Conservation (phyloP, 495 filamentous ascomycete species). For the Stereocaulon alpinum region DNA sequence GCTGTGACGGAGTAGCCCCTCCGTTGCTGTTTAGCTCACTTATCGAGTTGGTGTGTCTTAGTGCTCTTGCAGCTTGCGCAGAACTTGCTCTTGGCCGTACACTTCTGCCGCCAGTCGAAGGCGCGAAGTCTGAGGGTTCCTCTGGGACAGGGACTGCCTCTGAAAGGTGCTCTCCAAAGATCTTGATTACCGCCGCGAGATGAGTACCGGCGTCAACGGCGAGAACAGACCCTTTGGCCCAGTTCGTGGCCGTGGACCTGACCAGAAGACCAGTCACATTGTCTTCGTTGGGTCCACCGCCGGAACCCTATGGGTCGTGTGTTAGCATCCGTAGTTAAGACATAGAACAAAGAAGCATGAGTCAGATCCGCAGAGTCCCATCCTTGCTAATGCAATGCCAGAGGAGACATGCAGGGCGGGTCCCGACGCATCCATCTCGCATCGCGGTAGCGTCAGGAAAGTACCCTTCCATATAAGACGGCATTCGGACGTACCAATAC, state of each 20-base stretch:
- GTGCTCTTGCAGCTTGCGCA: not conserved
- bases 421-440: constrained; percentile 6
- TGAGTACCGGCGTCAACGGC: constrained; percentile 91
- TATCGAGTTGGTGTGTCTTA: constrained; percentile 5
- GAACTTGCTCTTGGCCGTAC: constrained; percentile 6
- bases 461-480: no score
- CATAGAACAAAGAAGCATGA: constrained; percentile 9
- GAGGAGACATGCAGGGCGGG: not conserved
- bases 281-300: constrained; percentile 82
- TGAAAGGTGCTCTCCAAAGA: constrained; percentile 48
- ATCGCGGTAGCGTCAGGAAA: not conserved
- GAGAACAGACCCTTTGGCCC: constrained; percentile 68
- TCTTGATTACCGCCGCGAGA: constrained; percentile 66
- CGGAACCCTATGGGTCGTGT: constrained; percentile 56
- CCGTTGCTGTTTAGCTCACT: constrained; percentile 3
- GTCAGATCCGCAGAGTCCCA: constrained; percentile 3
- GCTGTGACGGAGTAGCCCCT: constrained; percentile 21
- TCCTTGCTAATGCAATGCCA: not conserved
- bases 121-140: not conserved
- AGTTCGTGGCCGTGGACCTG: constrained; percentile 64
- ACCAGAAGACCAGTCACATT: constrained; percentile 84
- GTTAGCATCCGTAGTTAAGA: constrained; percentile 26
- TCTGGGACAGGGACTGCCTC: constrained; percentile 12
- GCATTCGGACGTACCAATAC: constrained; percentile 51
- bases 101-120: not conserved